Conservation (phyloP, 2,329 filamentous ascomycete genomes). For the Neophaeococcomyces mojaviensis region DNA sequence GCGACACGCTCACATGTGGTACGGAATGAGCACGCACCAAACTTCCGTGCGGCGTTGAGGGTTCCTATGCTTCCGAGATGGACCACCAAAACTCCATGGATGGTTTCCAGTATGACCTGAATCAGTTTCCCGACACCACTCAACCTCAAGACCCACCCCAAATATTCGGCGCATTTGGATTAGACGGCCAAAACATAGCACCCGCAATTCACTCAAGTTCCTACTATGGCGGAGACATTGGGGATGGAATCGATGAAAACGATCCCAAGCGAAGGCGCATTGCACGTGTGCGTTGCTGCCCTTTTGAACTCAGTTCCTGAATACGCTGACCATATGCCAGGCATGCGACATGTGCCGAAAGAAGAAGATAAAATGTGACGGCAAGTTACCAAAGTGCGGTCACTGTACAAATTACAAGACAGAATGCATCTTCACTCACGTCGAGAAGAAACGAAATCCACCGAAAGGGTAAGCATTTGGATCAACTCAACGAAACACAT, state of each 20-base stretch:
- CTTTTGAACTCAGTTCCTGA: conserved; percentile 1
- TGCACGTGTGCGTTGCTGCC: conserved; percentile 58
- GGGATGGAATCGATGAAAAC: conserved; percentile 49
- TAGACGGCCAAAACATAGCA: conserved; percentile 53
- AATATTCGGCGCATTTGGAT: conserved; percentile 58
- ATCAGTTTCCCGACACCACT: conserved; percentile 46
- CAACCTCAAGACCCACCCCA: conserved; percentile 52
- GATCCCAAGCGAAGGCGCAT: conserved; percentile 87
- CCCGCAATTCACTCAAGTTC: conserved; percentile 38
- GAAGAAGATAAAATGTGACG: conserved; percentile 92
- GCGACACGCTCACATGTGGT: neutral
- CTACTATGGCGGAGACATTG: conserved; percentile 38
- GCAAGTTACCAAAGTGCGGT: conserved; percentile 86
- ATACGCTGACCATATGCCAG: conserved; percentile 39
- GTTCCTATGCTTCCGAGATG: conserved; percentile 8
- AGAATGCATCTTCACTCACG: conserved; percentile 92
- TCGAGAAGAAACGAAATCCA: conserved; percentile 96
- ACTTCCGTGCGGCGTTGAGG: neutral
- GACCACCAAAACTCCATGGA: conserved; percentile 24
- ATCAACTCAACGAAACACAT: conserved; percentile 2
- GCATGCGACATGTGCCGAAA: conserved; percentile 96
- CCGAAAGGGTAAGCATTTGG: conserved; percentile 73
- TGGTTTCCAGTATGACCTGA: conserved; percentile 36
- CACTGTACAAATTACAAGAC: conserved; percentile 98
- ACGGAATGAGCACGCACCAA: neutral